Evolutionary conservation across 2,329 filamentous ascomycete species (phyloP).

Genomic region (Colletotrichum sp.): DNA sequence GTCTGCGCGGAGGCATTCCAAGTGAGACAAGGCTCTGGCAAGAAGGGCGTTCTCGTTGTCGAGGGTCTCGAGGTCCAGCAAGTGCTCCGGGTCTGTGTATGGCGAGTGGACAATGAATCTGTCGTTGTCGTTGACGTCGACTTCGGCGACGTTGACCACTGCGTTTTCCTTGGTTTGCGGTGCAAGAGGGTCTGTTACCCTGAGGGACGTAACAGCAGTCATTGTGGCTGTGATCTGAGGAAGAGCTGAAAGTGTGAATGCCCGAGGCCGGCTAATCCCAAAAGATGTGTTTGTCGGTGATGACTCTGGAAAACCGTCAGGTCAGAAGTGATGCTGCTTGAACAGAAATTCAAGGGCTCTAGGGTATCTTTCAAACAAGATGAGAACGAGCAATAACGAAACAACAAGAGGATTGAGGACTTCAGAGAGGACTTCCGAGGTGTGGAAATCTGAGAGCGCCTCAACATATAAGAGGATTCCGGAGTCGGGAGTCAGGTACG

Average conservation of each 20-base stretch:
- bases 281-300: neutral
- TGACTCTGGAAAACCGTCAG: neutral
- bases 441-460: neutral
- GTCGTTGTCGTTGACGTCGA: conserved; percentile 13
- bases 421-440: neutral
- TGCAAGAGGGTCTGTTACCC: conserved; percentile 5
- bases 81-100: conserved; percentile 73
- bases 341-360: neutral
- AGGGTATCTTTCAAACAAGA: neutral
- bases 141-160: conserved; percentile 2
- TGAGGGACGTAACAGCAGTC: conserved; percentile 9
- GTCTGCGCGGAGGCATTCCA: conserved; percentile 67
- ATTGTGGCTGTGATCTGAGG: neutral
- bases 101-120: conserved; percentile 72
- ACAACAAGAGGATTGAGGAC: neutral
- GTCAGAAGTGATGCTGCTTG: neutral
- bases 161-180: conserved; percentile 6
- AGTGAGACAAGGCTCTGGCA: conserved; percentile 70
- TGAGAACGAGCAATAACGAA: neutral
- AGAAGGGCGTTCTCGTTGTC: conserved; percentile 71
- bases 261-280: neutral
- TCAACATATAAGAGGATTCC: conserved; percentile 1
- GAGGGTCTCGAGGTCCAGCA: conserved; percentile 74
- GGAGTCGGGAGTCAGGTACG: neutral
- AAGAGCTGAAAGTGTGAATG: neutral